Evolutionary conservation across 2,329 filamentous ascomycete species (phyloP).

Genomic region (Ilyonectria sp.): DNA sequence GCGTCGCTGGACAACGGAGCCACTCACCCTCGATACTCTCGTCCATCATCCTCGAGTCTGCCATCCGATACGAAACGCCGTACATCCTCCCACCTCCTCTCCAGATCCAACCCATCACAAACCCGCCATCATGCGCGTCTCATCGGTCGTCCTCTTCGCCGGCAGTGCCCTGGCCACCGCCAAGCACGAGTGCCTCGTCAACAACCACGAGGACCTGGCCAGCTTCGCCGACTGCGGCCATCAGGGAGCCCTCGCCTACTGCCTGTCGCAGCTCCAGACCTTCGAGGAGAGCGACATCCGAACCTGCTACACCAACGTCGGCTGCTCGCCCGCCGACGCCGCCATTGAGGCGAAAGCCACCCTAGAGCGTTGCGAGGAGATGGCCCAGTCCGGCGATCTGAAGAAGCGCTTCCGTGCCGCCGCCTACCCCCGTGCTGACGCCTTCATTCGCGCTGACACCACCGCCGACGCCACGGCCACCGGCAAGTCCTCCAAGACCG

Average conservation of each 20-base stretch:
- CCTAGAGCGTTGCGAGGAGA: slow-evolving; percentile 52
- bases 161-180: slow-evolving; percentile 52
- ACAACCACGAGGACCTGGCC: slow-evolving; percentile 58
- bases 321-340: slow-evolving; percentile 54
- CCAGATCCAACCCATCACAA: not conserved
- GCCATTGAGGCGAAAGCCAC: slow-evolving; percentile 48
- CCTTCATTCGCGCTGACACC: slow-evolving; percentile 12
- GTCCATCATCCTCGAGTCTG: slow-evolving; percentile 18
- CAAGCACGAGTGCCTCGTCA: slow-evolving; percentile 57
- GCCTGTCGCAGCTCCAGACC: slow-evolving; percentile 56
- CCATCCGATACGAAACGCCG: slow-evolving; percentile 3
- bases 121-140: slow-evolving; percentile 49
- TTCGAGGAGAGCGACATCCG: slow-evolving; percentile 54
- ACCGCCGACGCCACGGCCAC: slow-evolving; percentile 33
- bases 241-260: slow-evolving; percentile 58
- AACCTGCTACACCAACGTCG: slow-evolving; percentile 54
- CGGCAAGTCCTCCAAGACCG: slow-evolving; percentile 14
- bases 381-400: slow-evolving; percentile 46
- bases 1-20: slow-evolving; percentile 34
- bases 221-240: slow-evolving; percentile 61
- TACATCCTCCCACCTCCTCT: slow-evolving; percentile 6
- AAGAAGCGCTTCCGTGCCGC: slow-evolving; percentile 48
- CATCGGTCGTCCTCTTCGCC: slow-evolving; percentile 53
- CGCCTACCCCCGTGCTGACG: slow-evolving; percentile 36
- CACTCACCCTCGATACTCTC: slow-evolving; percentile 16